Percentiles rank a stretch among this genome's conserved stretches.
Evolutionary conservation across 768 basidiomycete genomes (phyloP).

Genomic region (Leccinum variicolor): DNA sequence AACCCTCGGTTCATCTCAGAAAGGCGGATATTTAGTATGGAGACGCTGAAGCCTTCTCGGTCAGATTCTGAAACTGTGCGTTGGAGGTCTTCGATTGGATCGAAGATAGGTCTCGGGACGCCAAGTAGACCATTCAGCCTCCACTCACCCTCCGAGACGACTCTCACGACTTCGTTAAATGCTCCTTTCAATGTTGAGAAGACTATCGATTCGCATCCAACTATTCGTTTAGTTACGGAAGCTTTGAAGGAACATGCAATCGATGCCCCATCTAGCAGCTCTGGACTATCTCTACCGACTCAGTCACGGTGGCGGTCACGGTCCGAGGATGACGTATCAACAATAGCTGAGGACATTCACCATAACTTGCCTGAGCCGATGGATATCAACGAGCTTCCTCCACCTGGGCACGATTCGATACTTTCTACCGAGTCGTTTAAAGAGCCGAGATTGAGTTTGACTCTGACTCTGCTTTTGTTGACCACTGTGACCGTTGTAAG

Average conservation of each 20-base stretch:
- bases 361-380: constrained; percentile 10
- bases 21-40: constrained; percentile 26
- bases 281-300: constrained; percentile 7
- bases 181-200: constrained; percentile 6
- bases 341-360: background rate
- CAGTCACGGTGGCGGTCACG: constrained; percentile 10
- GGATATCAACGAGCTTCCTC: constrained; percentile 11
- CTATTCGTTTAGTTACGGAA: constrained; percentile 26
- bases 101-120: constrained; percentile 7
- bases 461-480: constrained; percentile 54
- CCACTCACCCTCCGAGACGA: constrained; percentile 27
- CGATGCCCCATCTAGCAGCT: background rate
- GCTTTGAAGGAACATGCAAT: background rate
- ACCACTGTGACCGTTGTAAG: constrained; percentile 61
- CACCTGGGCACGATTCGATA: constrained; percentile 15
- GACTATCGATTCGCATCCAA: constrained; percentile 8
- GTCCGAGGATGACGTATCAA: constrained; percentile 14
- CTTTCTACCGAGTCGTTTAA: constrained; percentile 30
- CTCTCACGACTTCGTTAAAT: constrained; percentile 15
- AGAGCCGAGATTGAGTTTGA: constrained; percentile 57
- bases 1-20: constrained; percentile 27
- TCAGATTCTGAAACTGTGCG: constrained; percentile 20
- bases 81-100: constrained; percentile 13
- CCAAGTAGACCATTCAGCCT: constrained; percentile 10
- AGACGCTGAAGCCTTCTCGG: constrained; percentile 12